Conservation (phyloP, 257 asterid species). For the Cordia subcordata region DNA sequence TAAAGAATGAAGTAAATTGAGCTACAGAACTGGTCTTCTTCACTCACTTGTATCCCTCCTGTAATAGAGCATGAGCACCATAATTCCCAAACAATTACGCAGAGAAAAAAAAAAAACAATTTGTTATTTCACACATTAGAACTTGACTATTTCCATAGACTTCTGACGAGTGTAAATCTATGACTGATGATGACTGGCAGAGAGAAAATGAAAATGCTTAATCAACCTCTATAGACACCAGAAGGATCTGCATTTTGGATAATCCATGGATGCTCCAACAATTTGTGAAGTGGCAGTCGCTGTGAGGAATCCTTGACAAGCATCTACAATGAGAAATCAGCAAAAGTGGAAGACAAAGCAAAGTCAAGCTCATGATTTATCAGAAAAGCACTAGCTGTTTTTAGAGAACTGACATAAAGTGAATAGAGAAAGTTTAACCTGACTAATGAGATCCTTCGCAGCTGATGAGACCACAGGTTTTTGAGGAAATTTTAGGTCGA, state of each 20-base stretch:
- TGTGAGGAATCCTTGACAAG: conserved; percentile 79
- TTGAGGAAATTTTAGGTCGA: conserved; percentile 85
- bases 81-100: background rate
- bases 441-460: conserved; percentile 90
- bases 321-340: conserved; percentile 43
- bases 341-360: background rate
- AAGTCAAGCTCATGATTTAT: background rate
- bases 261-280: conserved; percentile 95
- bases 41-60: background rate
- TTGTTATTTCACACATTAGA: conserved; percentile 5
- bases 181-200: too few relatives aligned
- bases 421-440: conserved; percentile 30
- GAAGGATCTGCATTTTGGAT: conserved; percentile 94
- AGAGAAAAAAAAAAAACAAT: background rate
- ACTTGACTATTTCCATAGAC: background rate
- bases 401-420: background rate
- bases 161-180: too few relatives aligned
- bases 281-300: conserved; percentile 76
- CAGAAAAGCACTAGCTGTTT: background rate
- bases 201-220: background rate
- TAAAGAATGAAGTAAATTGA: background rate
- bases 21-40: background rate
- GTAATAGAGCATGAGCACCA: background rate
- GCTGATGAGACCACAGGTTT: conserved; percentile 76
- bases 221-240: conserved; percentile 60